Base-by-base conservation (phyloP, 352 stramenopile species). In the Pythium dissotocum region DNA sequence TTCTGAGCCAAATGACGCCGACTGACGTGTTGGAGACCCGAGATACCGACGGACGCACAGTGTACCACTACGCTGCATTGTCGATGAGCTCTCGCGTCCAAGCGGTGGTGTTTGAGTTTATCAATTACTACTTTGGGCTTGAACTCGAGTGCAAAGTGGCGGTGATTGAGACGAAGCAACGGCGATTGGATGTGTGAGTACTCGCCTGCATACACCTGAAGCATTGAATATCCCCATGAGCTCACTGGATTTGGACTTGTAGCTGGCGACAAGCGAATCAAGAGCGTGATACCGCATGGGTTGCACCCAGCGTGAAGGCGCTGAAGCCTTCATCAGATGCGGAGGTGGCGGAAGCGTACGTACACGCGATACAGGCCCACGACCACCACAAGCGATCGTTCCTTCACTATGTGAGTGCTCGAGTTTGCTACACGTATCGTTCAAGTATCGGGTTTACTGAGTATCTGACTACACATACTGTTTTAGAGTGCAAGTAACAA, bases 331-430 rank as follows among this genome's bases (percentile, higher is more conserved):
- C 77, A 7, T 58, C 38, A 0, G 69, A 54, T 2, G 58, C 60
- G 21, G 61, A 59, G 36, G 76, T 78, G 32, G 73, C 73, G 24
- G n/a, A 56, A 1, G 72, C 81, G 16, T 78, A 83, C 56, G 33
- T 68, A n/a, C 40, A 16, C 1, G 79, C 82, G 18, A 80, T 77
- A 44, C 53, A 63, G 4, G 67, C 46, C 21, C 32, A 75, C 6
- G 84, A 92, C 36, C 49, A 64, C 4, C 66, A 85, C 51, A 63
- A 61, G 0, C 71, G 84, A n/a, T 79, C 82, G 2, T 49, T 88
- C 14, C 72, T 90, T 32, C 82, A 90, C 42, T 92, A 92, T 59
- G 84, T 88, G 1, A 26, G 44, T 32, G 8, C 5, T 10, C n/a
- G 51, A 24, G 9, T 26, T 12, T 48, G 30, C 55, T 48, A 24